Base-by-base conservation (phyloP, 805 yeast genomes). In the Scheffersomyces lignosus region DNA sequence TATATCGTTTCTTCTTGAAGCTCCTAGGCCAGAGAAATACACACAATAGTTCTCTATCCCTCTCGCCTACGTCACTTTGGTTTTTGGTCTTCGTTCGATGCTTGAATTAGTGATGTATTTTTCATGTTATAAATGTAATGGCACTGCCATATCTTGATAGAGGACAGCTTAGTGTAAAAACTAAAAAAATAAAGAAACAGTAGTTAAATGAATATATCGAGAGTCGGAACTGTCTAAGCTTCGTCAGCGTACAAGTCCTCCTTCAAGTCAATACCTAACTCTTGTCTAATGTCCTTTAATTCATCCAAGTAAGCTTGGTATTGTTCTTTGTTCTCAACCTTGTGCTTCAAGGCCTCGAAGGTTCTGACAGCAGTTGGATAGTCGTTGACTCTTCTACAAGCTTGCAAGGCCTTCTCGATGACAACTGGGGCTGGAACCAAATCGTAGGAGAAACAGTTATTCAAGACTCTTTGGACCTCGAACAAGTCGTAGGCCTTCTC, bases 291-390 rank as follows among this genome's bases (percentile, higher is more conserved):
- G 44, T 80, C 93, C 73, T 87, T 87, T 62, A 93, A 81, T 69
- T 91, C 99, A 44, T 87, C 96, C 54, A 93, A 81, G 77, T 93
- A 93, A 48, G 96, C 97, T 57, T 84, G 78, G 77, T 93, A 93
- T 74, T 93, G 98, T 53, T 83, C 84, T 63, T 79, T 81, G 73
- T 83, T 87, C 70, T 91, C 97, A 48, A 93, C 98, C 77, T 93
- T 93, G 81, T 81, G 87, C 69, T 86, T 87, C 64, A 93, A 80
- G 51, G 95, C 98, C 77, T 91, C 99, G 58, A 93, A 93, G 39
- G 95, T 96, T 74, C 99, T 87, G 52, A 89, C 93, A 38, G 99
- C 99, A 43, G 98, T 90, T 44, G 99, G 96, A 73, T 87, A 87
- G 74, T 93, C 99, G 71, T 93, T 88, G 52, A 93, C 98, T 73